Conservation (phyloP, 2,329 filamentous ascomycete species). For the Knoxdaviesia proteae region DNA sequence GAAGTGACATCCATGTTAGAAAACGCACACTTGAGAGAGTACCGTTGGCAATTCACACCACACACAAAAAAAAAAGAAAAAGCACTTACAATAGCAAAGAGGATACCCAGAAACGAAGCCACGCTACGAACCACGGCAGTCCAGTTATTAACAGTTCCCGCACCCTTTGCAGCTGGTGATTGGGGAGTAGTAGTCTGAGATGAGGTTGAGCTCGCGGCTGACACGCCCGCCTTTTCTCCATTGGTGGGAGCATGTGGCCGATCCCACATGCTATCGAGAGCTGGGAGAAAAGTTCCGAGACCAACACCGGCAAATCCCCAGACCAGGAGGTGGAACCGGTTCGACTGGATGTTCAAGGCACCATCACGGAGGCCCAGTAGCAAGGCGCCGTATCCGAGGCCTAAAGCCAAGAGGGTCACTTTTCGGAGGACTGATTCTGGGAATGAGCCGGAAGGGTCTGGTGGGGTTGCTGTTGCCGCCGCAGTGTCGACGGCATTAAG, state of each 20-base stretch:
- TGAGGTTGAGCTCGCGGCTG: not conserved
- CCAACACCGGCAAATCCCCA: constrained; percentile 69
- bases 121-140: constrained; percentile 38
- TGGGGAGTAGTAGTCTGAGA: not conserved
- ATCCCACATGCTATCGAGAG: constrained; percentile 61
- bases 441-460: too few species aligned
- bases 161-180: constrained; percentile 8
- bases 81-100: constrained; percentile 47
- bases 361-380: constrained; percentile 62
- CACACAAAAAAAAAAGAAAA: not conserved
- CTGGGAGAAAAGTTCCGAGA: constrained; percentile 63
- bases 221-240: constrained; percentile 10
- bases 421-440: too few species aligned
- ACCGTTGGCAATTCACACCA: too few species aligned
- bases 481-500: too few species aligned
- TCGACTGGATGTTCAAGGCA: constrained; percentile 29
- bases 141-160: constrained; percentile 44
- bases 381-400: constrained; percentile 50
- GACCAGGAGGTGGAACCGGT: constrained; percentile 50
- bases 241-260: constrained; percentile 3
- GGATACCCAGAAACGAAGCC: constrained; percentile 39
- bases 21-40: too few species aligned
- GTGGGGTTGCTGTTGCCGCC: too few species aligned
- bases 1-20: not conserved
- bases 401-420: too few species aligned